phyloP scores from a whole-genome alignment of 768 basidiomycete species.

The Amanita inopinata region DNA sequence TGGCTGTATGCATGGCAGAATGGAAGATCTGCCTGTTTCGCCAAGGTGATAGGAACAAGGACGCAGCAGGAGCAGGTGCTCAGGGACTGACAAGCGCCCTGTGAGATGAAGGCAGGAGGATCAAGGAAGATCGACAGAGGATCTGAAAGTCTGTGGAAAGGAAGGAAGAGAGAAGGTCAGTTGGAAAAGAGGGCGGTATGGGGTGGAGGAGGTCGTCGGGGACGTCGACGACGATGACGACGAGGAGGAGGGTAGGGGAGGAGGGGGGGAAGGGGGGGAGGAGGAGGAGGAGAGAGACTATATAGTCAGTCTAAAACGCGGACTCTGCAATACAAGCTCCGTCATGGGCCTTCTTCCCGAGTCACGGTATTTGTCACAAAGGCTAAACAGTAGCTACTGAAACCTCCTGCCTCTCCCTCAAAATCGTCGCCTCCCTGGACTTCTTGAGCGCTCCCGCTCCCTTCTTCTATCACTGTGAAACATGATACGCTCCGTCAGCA shows the following conservation, averaged over 20 bases:
- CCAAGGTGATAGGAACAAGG: no score
- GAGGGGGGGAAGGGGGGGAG: conserved; percentile 10
- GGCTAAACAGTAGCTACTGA: background rate
- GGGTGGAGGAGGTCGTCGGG: conserved; percentile 10
- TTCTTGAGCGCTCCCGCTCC: conserved; percentile 67
- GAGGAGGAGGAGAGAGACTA: conserved; percentile 11
- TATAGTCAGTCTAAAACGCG: background rate
- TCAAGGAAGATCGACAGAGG: no score
- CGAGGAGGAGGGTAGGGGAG: conserved; percentile 8
- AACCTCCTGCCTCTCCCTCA: conserved; percentile 18
- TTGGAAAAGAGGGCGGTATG: conserved; percentile 9
- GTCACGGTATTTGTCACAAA: conserved; percentile 11
- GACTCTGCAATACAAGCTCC: conserved; percentile 13
- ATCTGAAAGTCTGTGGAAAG: conserved; percentile 1
- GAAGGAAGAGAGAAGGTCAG: conserved; percentile 1
- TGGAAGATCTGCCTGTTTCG: no score
- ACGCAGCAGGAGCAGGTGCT: background rate
- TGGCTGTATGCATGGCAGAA: conserved; percentile 9
- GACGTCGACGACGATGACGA: no score
- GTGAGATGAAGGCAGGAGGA: no score
- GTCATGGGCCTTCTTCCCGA: conserved; percentile 14
- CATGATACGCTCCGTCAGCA: conserved; percentile 20
- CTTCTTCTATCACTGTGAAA: conserved; percentile 53
- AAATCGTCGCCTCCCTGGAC: conserved; percentile 56
- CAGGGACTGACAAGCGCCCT: no score